These are phyloP conservation scores for Suillus decipiens DNA, from an alignment of 768 basidiomycete species.

Conservation along the genomic window DNA sequence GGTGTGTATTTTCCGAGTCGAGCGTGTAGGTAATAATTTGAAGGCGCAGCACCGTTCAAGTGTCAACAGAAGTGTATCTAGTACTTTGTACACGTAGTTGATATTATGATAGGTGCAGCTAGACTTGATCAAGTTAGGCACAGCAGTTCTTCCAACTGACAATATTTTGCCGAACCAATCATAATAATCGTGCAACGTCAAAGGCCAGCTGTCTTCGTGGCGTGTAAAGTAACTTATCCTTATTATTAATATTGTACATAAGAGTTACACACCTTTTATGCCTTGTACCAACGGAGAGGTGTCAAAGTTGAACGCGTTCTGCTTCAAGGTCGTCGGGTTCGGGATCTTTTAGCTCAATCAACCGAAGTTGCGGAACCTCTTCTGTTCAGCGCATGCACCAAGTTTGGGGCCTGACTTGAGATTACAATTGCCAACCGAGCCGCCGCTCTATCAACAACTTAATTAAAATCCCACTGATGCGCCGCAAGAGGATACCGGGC, in stretches of 20 bases:
- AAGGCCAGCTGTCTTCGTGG: too few relatives aligned
- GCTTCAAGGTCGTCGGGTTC: background rate
- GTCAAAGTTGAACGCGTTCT: background rate
- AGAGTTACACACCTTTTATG: background rate
- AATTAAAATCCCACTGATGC: background rate
- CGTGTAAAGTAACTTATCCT: too few relatives aligned
- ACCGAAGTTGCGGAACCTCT: background rate
- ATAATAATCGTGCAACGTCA: too few relatives aligned
- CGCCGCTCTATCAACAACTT: constrained; percentile 1
- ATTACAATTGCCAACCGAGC: background rate
- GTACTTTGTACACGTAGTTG: background rate
- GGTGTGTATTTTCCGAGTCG: background rate
- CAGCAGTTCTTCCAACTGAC: background rate
- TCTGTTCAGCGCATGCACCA: background rate
- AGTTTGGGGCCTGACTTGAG: background rate
- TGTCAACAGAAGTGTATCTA: background rate
- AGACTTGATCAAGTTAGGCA: background rate
- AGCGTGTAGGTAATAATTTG: background rate
- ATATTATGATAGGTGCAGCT: background rate
- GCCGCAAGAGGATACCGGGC: background rate
- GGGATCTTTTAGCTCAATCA: background rate
- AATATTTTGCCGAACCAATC: background rate
- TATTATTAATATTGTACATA: background rate
- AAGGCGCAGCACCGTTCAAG: background rate
- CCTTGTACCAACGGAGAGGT: background rate